These are phyloP conservation scores for Vigna angularis DNA, from an alignment of 306 rosid genomes.

Conservation along the genomic window DNA sequence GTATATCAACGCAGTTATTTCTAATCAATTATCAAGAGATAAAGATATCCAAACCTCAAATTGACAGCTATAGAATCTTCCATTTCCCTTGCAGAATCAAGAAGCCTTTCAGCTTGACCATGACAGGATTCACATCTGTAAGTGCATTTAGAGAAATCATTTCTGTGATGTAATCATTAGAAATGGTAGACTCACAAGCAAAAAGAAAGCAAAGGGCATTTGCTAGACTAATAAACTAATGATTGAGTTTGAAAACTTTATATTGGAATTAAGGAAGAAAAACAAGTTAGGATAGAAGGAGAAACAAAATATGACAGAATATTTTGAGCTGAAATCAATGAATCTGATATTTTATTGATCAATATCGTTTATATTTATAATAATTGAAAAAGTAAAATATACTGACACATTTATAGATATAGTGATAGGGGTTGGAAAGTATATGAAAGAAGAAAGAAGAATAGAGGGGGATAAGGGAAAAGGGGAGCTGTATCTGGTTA, in stretches of 20 bases:
- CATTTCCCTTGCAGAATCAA: conserved; percentile 99
- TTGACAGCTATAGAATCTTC: conserved; percentile 97
- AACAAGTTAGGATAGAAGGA: too few relatives aligned
- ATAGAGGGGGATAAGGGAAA: too few relatives aligned
- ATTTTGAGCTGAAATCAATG: too few relatives aligned
- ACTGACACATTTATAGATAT: too few relatives aligned
- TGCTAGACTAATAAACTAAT: conserved; percentile 29
- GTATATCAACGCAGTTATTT: conserved; percentile 25
- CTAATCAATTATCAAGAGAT: neutral
- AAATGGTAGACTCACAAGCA: conserved; percentile 2
- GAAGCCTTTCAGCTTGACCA: conserved; percentile 99
- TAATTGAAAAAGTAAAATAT: too few relatives aligned
- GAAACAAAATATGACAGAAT: too few relatives aligned
- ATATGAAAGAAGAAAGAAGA: too few relatives aligned
- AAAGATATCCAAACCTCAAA: conserved; percentile 73
- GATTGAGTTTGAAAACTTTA: conserved; percentile 32
- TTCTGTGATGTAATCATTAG: conserved; percentile 27
- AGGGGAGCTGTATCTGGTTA: too few relatives aligned
- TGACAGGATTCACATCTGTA: conserved; percentile 97
- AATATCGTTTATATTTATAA: too few relatives aligned
- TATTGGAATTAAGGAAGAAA: too few relatives aligned
- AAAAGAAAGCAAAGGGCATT: conserved; percentile 3
- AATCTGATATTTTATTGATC: too few relatives aligned
- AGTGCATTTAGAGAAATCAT: conserved; percentile 45
- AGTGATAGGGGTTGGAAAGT: too few relatives aligned